Percentiles rank a stretch among this genome's conserved stretches.
phyloP scores from a whole-genome alignment of 163 green algal genomes.

The Volvox carteri region DNA sequence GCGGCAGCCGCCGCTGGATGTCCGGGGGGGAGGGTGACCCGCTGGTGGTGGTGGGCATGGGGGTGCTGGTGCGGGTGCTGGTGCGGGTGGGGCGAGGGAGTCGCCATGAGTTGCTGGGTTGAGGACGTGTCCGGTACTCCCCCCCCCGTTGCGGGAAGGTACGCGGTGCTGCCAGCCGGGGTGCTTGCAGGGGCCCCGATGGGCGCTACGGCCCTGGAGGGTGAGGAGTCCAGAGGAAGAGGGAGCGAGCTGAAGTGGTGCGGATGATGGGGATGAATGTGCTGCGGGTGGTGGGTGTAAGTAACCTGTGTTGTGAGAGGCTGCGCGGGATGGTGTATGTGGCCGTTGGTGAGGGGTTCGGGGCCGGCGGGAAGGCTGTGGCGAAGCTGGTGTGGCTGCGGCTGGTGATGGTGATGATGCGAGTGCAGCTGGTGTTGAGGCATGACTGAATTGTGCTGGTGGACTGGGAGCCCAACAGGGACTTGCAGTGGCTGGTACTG shows the following conservation, averaged over 20 bases:
- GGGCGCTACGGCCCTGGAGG: neutral
- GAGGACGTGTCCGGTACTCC: neutral
- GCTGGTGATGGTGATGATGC: constrained; percentile 24
- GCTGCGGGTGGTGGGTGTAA: constrained; percentile 17
- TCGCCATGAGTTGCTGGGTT: neutral
- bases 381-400: neutral
- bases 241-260: constrained; percentile 15
- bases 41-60: neutral
- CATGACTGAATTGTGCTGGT: constrained; percentile 2
- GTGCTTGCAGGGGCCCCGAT: neutral
- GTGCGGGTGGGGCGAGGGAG: neutral
- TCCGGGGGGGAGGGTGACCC: neutral
- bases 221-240: neutral
- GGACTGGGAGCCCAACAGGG: neutral
- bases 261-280: neutral
- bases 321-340: constrained; percentile 16
- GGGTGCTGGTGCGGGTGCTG: neutral
- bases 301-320: neutral
- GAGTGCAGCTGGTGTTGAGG: constrained; percentile 5
- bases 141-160: neutral
- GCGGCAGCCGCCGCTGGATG: constrained; percentile 8
- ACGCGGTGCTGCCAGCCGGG: neutral
- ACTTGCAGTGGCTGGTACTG: neutral
- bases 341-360: constrained; percentile 13
- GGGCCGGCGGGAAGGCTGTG: neutral